Evolutionary conservation across 2,329 filamentous ascomycete genomes (phyloP).

Genomic region (Penicillium sp.): DNA sequence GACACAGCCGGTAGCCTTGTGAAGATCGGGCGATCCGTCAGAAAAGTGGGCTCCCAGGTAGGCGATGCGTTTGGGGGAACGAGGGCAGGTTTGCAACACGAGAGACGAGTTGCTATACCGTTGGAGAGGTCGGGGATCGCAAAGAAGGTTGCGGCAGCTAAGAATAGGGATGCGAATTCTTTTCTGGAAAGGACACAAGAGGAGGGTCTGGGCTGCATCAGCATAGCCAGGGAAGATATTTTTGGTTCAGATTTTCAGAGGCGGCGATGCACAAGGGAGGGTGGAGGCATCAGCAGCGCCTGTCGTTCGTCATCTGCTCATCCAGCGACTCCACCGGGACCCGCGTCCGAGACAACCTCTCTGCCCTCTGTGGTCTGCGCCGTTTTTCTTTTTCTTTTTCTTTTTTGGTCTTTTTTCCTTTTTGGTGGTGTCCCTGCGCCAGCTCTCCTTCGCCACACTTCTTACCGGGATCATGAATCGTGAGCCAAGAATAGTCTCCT

Average conservation of each 20-base stretch:
- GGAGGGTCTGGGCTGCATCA: slow-evolving; percentile 5
- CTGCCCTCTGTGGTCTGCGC: slow-evolving; percentile 9
- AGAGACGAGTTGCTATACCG: background rate
- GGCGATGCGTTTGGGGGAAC: background rate
- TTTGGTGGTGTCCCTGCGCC: no score
- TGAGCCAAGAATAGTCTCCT: background rate
- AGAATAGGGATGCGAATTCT: slow-evolving; percentile 9
- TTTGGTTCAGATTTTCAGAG: slow-evolving; percentile 29
- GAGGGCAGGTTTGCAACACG: background rate
- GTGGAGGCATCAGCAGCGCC: slow-evolving; percentile 12
- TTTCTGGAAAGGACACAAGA: slow-evolving; percentile 4
- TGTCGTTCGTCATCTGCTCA: slow-evolving; percentile 24
- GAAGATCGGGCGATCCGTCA: slow-evolving; percentile 8
- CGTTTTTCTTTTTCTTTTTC: background rate
- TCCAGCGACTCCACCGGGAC: slow-evolving; percentile 19
- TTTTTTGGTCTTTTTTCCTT: background rate
- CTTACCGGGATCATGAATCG: background rate
- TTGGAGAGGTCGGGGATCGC: background rate
- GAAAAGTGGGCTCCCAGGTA: slow-evolving; percentile 2
- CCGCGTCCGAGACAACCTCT: slow-evolving; percentile 15
- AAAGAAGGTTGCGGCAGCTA: slow-evolving; percentile 4
- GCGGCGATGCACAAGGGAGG: slow-evolving; percentile 20
- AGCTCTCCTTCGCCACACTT: background rate
- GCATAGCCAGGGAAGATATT: slow-evolving; percentile 27
- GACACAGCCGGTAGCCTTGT: slow-evolving; percentile 9